phyloP scores from a whole-genome alignment of 2,329 filamentous ascomycete genomes.

The Phialocephala sp. region DNA sequence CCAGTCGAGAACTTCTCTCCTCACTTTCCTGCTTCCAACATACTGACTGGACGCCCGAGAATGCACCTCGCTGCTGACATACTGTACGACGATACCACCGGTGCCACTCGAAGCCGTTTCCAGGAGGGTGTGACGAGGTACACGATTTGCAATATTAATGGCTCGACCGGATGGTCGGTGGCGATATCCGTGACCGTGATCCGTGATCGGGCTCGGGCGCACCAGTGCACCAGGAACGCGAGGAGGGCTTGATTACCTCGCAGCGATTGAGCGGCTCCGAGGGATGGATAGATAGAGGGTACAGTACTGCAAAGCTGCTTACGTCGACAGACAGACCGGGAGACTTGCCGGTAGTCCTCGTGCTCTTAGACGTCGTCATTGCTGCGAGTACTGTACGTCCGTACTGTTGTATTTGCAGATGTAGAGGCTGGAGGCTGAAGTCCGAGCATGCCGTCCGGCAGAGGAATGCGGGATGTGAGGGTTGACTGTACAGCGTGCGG shows the following conservation, averaged over 20 bases:
- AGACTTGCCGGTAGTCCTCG: background rate
- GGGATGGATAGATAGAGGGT: background rate
- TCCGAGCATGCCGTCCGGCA: background rate
- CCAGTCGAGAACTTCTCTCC: background rate
- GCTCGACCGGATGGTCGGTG: background rate
- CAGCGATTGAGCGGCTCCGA: background rate
- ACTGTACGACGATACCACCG: background rate
- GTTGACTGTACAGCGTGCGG: background rate
- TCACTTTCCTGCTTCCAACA: background rate
- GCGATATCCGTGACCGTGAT: background rate
- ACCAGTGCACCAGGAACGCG: background rate
- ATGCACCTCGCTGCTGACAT: background rate
- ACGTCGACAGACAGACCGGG: background rate
- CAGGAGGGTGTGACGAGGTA: background rate
- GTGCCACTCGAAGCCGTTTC: too few relatives aligned
- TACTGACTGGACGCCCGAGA: background rate
- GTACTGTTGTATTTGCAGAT: background rate
- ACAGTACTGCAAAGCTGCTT: background rate
- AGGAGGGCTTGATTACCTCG: background rate
- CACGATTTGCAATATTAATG: background rate
- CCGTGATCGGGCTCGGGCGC: background rate
- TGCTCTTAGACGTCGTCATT: background rate
- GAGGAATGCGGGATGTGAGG: background rate
- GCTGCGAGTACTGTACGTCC: background rate
- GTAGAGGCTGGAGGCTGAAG: background rate